phyloP scores from a whole-genome alignment of 1,284 basidiomycete genomes.

The Cystobasidiaceae sp. region DNA sequence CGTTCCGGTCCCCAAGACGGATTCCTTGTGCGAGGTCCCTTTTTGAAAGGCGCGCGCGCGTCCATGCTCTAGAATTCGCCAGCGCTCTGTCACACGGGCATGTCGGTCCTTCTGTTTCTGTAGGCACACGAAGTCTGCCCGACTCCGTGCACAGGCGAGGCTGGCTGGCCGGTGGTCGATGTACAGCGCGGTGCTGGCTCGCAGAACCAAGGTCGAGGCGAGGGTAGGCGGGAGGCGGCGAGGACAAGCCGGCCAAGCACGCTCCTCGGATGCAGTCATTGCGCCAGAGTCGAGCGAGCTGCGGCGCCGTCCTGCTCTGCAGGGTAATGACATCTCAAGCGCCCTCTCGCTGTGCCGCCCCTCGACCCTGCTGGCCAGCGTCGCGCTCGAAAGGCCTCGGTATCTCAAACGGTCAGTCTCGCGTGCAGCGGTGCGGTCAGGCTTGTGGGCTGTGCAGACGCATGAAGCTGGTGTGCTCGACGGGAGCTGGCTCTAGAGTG shows the following conservation, averaged over 20 bases:
- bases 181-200: neutral
- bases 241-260: slow-evolving; percentile 8
- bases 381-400: neutral
- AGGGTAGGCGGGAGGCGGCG: slow-evolving; percentile 9
- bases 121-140: neutral
- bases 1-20: slow-evolving; percentile 32
- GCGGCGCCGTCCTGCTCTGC: neutral
- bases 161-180: slow-evolving; percentile 9
- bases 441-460: neutral
- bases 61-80: slow-evolving; percentile 11
- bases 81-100: neutral
- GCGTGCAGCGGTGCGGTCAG: slow-evolving; percentile 1
- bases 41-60: neutral
- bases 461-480: neutral
- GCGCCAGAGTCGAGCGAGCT: neutral
- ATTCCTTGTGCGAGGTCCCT: neutral
- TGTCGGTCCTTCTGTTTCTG: neutral
- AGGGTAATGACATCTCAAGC: slow-evolving; percentile 3
- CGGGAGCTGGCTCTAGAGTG: neutral
- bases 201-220: neutral
- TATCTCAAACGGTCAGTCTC: slow-evolving; percentile 6
- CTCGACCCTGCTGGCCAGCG: neutral
- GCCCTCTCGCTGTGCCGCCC: neutral
- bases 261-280: slow-evolving; percentile 9
- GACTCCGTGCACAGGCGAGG: neutral